Percentiles rank a stretch among this genome's conserved stretches.
phyloP scores from a whole-genome alignment of 1,139 yeast species.

The Nakaseomyces delphensis region DNA sequence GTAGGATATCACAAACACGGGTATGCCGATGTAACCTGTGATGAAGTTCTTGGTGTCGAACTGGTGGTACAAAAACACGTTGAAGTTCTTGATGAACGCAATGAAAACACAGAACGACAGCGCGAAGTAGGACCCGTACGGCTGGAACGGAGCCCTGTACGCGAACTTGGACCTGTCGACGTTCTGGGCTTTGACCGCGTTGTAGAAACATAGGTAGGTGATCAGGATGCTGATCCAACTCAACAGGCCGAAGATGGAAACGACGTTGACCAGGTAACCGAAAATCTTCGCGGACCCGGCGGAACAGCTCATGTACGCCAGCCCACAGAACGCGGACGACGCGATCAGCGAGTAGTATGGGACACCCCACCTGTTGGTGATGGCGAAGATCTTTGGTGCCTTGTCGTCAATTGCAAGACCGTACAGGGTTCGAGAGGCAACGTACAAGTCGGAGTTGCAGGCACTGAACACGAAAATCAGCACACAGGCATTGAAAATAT shows the following conservation, averaged over 20 bases:
- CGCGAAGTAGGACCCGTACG: conserved; percentile 54
- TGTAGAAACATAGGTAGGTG: conserved; percentile 55
- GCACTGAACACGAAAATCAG: conserved; percentile 64
- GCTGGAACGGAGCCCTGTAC: conserved; percentile 59
- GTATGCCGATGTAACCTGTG: conserved; percentile 72
- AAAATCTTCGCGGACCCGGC: conserved; percentile 49
- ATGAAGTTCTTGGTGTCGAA: conserved; percentile 57
- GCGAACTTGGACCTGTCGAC: conserved; percentile 40
- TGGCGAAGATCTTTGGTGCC: conserved; percentile 54
- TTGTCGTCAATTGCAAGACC: conserved; percentile 54
- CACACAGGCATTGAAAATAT: conserved; percentile 60
- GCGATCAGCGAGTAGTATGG: conserved; percentile 46
- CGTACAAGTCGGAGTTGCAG: conserved; percentile 63
- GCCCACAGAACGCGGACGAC: conserved; percentile 41
- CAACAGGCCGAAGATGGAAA: conserved; percentile 60
- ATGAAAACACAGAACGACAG: conserved; percentile 47
- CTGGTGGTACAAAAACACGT: conserved; percentile 48
- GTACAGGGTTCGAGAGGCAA: conserved; percentile 60
- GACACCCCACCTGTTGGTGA: conserved; percentile 56
- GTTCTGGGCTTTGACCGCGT: conserved; percentile 62
- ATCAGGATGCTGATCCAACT: conserved; percentile 60
- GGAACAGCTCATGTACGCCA: conserved; percentile 56
- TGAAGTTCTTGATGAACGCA: conserved; percentile 63
- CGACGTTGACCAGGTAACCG: conserved; percentile 59
- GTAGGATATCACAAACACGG: conserved; percentile 48